Evolutionary conservation across 768 basidiomycete species (phyloP).

Genomic region (Mycena pura): DNA sequence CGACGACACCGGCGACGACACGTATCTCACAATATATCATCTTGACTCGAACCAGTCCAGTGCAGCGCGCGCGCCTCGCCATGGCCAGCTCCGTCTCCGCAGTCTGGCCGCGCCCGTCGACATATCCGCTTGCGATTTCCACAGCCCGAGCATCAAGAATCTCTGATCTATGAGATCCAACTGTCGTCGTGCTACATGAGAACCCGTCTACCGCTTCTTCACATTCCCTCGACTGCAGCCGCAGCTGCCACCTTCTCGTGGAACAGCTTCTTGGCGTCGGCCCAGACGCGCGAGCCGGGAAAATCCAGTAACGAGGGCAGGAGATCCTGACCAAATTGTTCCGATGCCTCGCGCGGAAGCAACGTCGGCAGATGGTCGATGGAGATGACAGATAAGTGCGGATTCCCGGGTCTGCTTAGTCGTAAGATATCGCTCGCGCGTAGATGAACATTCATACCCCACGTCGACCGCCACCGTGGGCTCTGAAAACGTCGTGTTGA

Average conservation of each 20-base stretch:
- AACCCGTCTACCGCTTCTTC: background rate
- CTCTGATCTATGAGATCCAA: background rate
- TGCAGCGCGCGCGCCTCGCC: too few relatives aligned
- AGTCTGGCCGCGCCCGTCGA: too few relatives aligned
- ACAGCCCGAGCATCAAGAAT: too few relatives aligned
- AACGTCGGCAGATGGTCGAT: conserved; percentile 98
- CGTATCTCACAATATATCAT: too few relatives aligned
- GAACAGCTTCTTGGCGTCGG: conserved; percentile 86
- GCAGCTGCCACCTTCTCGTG: conserved; percentile 58
- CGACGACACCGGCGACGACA: background rate
- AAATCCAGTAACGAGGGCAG: conserved; percentile 54
- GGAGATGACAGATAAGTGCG: conserved; percentile 84
- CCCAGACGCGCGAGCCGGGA: conserved; percentile 83
- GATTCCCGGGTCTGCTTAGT: conserved; percentile 59
- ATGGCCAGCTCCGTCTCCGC: too few relatives aligned
- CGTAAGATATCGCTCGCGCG: conserved; percentile 25
- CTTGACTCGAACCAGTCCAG: too few relatives aligned
- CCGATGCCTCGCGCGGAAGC: conserved; percentile 94
- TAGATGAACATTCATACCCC: conserved; percentile 57
- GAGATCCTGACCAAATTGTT: conserved; percentile 83
- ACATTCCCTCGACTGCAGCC: conserved; percentile 41
- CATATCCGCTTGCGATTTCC: too few relatives aligned
- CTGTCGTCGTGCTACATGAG: background rate
- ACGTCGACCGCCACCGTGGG: conserved; percentile 90
- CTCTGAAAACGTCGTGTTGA: conserved; percentile 93